phyloP scores from a whole-genome alignment of 2,329 filamentous ascomycete species.

The Colletotrichum orchidophilum region DNA sequence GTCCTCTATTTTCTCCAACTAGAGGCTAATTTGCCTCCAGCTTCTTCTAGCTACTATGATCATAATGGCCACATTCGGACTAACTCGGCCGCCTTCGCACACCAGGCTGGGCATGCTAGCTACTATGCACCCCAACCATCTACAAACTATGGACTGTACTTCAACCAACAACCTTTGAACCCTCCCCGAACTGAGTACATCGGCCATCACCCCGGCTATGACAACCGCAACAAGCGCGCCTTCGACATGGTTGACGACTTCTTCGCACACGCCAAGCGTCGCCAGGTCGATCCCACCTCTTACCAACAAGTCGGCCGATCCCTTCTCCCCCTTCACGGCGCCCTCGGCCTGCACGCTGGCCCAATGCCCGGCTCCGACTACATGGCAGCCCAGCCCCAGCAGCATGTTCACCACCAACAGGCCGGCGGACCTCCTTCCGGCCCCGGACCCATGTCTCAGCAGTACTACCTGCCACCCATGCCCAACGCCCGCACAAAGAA shows the following conservation, averaged over 20 bases:
- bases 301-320: conserved; percentile 92
- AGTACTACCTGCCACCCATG: conserved; percentile 90
- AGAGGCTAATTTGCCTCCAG: conserved; percentile 57
- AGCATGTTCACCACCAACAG: conserved; percentile 55
- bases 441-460: conserved; percentile 72
- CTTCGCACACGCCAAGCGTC: conserved; percentile 91
- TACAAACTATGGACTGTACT: conserved; percentile 79
- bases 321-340: conserved; percentile 81
- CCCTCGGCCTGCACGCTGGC: conserved; percentile 69
- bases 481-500: conserved; percentile 90
- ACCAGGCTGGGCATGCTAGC: conserved; percentile 63
- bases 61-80: conserved; percentile 71
- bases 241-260: conserved; percentile 93
- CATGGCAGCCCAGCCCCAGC: conserved; percentile 51
- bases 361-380: conserved; percentile 62
- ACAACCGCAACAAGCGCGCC: conserved; percentile 83
- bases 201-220: conserved; percentile 62
- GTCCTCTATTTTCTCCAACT: conserved; percentile 42
- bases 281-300: conserved; percentile 87
- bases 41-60: conserved; percentile 69
- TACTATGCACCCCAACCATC: conserved; percentile 68
- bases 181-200: conserved; percentile 67
- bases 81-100: conserved; percentile 63
- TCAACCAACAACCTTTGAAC: conserved; percentile 71
- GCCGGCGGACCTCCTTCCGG: conserved; percentile 56